Evolutionary conservation across 2,329 filamentous ascomycete species (phyloP), one percentile per base, ranked within the genome.

Genomic region (Paracoccidioides brasiliensis): DNA sequence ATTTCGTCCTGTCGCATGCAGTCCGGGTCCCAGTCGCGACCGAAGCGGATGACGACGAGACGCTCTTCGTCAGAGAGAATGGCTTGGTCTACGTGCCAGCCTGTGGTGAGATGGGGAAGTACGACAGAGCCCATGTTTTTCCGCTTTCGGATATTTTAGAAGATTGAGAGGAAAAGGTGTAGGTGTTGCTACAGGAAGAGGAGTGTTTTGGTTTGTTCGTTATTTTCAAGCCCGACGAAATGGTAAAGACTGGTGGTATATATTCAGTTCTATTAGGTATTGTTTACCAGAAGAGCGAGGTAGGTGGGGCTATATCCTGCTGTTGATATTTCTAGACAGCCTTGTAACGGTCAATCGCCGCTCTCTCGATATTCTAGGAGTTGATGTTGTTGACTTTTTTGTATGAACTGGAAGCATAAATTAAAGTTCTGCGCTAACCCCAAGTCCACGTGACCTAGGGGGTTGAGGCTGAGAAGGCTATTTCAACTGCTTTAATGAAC

Each of bases 41-140:
- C 90, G 73, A 97, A 97, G 61, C 91, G 85, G 69, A 97, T 95
- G 44, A 95, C 84, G 10, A 95, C 89, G 1, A 96, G 82, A 51
- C 91, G 85, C 67, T 97, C 91, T 68, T 95, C 89, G 74, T 97
- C 90, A 45, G 79, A 80, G 67, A 88, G 83, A 67, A 96, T 96
- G 60, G 90, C 90, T 74, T 97, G 90, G 77, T 97, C 93, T 67
- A 98, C 93, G 72, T 98, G 93, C 93, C 91, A 98, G 71, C 88
- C 93, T 44, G 87, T 90, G 64, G 82, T 81, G 49, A 98, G 80
- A 72, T 97, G 91, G 48, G 91, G 91, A 54, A 98, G 83, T 52
- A 95, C 87, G 60, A 96, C 87, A 65, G 90, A 95, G 64, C 90
- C 89, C 82, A 84, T 84, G 59, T 6, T 32, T 41, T 28, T 40